Base-by-base conservation (phyloP, 306 rosid genomes). In the Phaseolus lunatus region DNA sequence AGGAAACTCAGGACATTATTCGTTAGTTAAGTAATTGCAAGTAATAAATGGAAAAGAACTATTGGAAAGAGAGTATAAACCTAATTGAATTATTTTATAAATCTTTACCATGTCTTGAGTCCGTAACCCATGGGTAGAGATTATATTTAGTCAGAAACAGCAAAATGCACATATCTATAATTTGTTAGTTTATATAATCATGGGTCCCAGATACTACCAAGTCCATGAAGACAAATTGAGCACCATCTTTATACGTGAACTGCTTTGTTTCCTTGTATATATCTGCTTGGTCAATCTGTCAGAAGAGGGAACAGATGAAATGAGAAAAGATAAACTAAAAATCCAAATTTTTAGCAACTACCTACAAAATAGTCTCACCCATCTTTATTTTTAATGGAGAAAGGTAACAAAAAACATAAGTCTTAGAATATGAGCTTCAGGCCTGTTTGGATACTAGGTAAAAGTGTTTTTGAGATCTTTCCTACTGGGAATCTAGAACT, bases 151-250 rank as follows among this genome's bases (percentile, higher is more conserved):
- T 57, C 22, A 19, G 74, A 2, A 27, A 65, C n/a, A 47, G 41
- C 68, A 62, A 70, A 76, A 49, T 44, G 27, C 43, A 22, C 29
- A 72, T 75, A 56, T 71, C 70, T 39, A 71, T 67, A 80, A 67
- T 22, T 41, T 71, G 64, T 11, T 31, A 80, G 47, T 83, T 73
- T 39, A 78, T 56, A 69, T 79, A 70, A 61, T 35, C 33, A 71
- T 56, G 67, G 67, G 56, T 77, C 80, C 53, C 47, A 74, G 75
- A 79, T 79, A 67, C 80, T 95, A 95, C 99, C 97, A 90, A 84
- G 87, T 95, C 99, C 99, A 95, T 95, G 85, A 95, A 95, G 85
- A 92, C 96, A 80, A 75, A 95, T 79, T 95, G 99, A 54, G 86
- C 44, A 67, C 97, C 99, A 33, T 95, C 99, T 87, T 92, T 95